Evolutionary conservation across 768 basidiomycete genomes (phyloP).

Genomic region (Saitozyma podzolica): DNA sequence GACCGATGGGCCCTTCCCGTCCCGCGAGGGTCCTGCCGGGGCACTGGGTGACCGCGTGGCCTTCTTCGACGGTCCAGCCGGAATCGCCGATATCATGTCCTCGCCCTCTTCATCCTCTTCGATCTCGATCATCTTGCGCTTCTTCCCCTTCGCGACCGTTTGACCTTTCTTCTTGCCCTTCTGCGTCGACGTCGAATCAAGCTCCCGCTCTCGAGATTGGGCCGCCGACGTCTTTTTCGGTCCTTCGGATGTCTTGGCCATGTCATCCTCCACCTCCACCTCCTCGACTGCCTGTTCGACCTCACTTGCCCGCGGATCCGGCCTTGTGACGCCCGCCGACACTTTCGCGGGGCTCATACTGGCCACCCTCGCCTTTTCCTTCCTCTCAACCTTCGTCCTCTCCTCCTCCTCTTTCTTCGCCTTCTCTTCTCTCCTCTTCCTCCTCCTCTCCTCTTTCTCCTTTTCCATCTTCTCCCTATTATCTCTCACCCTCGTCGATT

Average conservation of each 20-base stretch:
- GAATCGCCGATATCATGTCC: neutral
- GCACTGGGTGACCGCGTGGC: too few relatives aligned
- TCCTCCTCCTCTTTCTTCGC: conserved; percentile 13
- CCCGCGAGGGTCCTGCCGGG: too few relatives aligned
- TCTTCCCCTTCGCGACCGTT: neutral
- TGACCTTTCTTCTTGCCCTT: too few relatives aligned
- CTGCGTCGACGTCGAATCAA: too few relatives aligned
- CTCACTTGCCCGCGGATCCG: neutral
- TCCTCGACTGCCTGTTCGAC: neutral
- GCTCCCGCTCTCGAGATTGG: neutral
- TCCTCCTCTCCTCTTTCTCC: conserved; percentile 30
- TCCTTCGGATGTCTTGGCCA: neutral
- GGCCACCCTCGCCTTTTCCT: neutral
- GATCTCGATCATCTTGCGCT: neutral
- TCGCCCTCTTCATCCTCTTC: neutral
- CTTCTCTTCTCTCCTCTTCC: conserved; percentile 30
- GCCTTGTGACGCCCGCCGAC: neutral
- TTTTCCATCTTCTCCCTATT: conserved; percentile 19
- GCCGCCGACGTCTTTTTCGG: neutral
- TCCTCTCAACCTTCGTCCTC: conserved; percentile 1
- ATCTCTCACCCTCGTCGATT: conserved; percentile 21
- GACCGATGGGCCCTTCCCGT: too few relatives aligned
- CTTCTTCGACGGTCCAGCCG: too few relatives aligned
- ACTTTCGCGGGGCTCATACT: neutral
- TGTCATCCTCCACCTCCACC: neutral